Conservation (phyloP, 495 filamentous ascomycete species). For the Hypoxylon cercidicola region DNA sequence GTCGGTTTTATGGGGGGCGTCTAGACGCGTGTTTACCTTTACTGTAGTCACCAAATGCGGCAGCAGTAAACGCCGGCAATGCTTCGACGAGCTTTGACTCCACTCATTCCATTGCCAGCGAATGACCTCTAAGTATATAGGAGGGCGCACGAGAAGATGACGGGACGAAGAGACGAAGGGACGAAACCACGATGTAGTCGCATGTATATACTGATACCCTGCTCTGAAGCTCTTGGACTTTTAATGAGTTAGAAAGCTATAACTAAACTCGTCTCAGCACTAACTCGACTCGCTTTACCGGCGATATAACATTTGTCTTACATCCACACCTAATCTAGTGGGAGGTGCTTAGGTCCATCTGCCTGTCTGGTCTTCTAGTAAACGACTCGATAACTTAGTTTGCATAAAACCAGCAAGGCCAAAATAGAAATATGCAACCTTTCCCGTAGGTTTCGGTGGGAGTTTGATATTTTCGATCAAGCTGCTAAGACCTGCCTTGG, state of each 20-base stretch:
- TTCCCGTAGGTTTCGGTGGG: no score
- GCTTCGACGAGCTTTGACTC: neutral
- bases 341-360: no score
- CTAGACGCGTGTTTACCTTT: constrained; percentile 6
- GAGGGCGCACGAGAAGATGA: neutral
- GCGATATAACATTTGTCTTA: neutral
- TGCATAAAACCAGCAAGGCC: no score
- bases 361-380: no score
- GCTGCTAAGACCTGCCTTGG: no score
- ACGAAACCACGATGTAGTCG: constrained; percentile 9
- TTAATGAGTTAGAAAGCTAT: neutral
- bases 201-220: constrained; percentile 38
- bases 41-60: neutral
- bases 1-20: constrained; percentile 45
- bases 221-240: constrained; percentile 9
- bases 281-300: neutral
- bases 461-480: no score
- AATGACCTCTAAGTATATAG: neutral
- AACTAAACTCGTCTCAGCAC: neutral
- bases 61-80: neutral
- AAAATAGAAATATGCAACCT: no score
- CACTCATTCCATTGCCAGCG: neutral
- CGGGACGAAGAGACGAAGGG: neutral
- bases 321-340: no score
- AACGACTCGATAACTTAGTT: no score